Evolutionary conservation across 108 stramenopile species (phyloP), one percentile per base, ranked within the genome.

Genomic region (Skeletonema tropicum): DNA sequence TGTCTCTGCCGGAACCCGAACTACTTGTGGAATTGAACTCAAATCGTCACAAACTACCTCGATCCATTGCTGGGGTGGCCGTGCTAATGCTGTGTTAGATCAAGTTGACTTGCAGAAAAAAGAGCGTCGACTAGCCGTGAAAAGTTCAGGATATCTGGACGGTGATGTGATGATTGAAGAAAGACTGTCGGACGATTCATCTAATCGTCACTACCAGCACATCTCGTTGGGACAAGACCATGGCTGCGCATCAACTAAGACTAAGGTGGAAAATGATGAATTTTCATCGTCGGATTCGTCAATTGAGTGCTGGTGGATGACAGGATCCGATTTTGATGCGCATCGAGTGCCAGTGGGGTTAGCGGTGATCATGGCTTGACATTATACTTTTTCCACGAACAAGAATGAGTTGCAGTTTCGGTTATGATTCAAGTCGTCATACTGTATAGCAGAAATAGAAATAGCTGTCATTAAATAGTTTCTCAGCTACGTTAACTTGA

Each of bases 251-350:
- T 26, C 52, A 13, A 35, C 13, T 11, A 35, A 35, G 33, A 3
- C 33, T 35, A 58, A 30, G 52, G 9, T 23, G 52, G 35, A 36
- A 32, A 14, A 19, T 39, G 57, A 70, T 62, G 55, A 46, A 57
- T 41, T 64, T 31, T 55, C 52, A 41, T 2, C 41, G 6, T 32
- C 59, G 45, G n/a, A 59, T 38, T 35, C 36, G 10, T 71, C 64
- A 30, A 66, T 79, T 67, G 57, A 74, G 29, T 79, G 73, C 36
- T 77, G 76, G 76, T 79, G 73, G 78, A 49, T 74, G 67, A 64
- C 60, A 15, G 78, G 73, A 57, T 74, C 78, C 12, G 67, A 79
- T 69, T 79, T 73, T 52, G 66, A 66, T 41, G 73, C 73, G 23
- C 78, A 79, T 60, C 31, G 38, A 29, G 73, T 79, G 35, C 78